Evolutionary conservation across 2,329 filamentous ascomycete genomes (phyloP).

Genomic region (Hyphodiscus sp.): DNA sequence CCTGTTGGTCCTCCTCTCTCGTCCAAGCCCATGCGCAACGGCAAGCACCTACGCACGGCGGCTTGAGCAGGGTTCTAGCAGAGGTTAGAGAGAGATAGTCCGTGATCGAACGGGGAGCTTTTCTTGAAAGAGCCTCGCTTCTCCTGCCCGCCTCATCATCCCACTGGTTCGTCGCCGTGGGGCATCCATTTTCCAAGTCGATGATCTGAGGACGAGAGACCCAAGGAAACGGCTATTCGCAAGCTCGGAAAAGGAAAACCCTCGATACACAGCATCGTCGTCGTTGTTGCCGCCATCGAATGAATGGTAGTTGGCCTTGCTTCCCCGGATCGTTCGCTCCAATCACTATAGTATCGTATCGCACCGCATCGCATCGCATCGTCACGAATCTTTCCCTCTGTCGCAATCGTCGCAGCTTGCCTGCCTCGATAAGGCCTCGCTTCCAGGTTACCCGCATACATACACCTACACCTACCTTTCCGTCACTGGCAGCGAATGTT

Average conservation of each 20-base stretch:
- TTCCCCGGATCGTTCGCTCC: not conserved
- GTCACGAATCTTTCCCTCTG: no score
- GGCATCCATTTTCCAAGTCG: not conserved
- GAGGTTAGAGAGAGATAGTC: not conserved
- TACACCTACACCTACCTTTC: conserved; percentile 4
- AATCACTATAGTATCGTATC: not conserved
- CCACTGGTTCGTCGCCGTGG: conserved; percentile 1
- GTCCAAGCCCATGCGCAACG: not conserved
- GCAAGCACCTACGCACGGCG: not conserved
- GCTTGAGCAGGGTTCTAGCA: not conserved
- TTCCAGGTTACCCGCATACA: conserved; percentile 5
- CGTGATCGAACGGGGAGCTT: not conserved
- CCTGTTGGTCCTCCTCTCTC: not conserved
- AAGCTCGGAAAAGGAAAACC: not conserved
- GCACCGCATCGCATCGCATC: no score
- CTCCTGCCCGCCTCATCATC: not conserved
- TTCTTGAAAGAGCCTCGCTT: not conserved
- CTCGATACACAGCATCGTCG: not conserved
- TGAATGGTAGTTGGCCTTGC: not conserved
- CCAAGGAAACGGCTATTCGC: conserved; percentile 6
- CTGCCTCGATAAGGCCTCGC: not conserved
- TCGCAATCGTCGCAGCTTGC: not conserved
- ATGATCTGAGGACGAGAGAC: not conserved
- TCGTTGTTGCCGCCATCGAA: not conserved
- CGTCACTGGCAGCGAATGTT: conserved; percentile 8